Evolutionary conservation across 345 rosid species (phyloP), one percentile per base, ranked within the genome.

Genomic region (Lagerstroemia speciosa): DNA sequence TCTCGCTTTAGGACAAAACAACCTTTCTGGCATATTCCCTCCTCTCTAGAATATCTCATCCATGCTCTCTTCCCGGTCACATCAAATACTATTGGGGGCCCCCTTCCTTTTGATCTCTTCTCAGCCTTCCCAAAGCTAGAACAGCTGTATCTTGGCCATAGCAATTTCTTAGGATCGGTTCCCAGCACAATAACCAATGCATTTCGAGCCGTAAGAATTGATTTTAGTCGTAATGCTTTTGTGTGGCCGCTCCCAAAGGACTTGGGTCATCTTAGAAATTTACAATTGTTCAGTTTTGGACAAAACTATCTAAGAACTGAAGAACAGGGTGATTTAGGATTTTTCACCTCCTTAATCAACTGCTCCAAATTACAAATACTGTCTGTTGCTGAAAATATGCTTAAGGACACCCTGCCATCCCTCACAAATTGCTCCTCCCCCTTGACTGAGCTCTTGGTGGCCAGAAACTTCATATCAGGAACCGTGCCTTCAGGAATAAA

Each of bases 11-110:
- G 33, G 33, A 27, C 73, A 16, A 5, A 83, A 79, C 65, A 64
- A 29, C 36, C 52, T 80, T 1, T 64, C 71, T 15, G 83, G 86
- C 32, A 27, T 3, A 14, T 71, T 57, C 83, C 83, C 16, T 3
- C 74, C 38, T 62, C 78, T 79, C 16, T 82, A 53, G 43, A 80
- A 82, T 65, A 52, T 78, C 33, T 77, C 83, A 22, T 66, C 74
- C n/a, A 14, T 83, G 12, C 32, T 29, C 34, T 1, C 27, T 64
- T 76, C 26, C 22, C 71, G 15, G 70, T 70, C 9, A 16, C 72
- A 16, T 62, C 60, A 41, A 83, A 83, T 70, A 37, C 62, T 50
- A 67, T 76, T 8, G 71, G 63, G 0, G 75, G 84, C 16, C 43
- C 43, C 22, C 58, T 58, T 40, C 82, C 83, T 6, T n/a, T 69